Evolutionary conservation across 2,329 filamentous ascomycete species (phyloP).

Genomic region (Pseudogymnoascus destructans): DNA sequence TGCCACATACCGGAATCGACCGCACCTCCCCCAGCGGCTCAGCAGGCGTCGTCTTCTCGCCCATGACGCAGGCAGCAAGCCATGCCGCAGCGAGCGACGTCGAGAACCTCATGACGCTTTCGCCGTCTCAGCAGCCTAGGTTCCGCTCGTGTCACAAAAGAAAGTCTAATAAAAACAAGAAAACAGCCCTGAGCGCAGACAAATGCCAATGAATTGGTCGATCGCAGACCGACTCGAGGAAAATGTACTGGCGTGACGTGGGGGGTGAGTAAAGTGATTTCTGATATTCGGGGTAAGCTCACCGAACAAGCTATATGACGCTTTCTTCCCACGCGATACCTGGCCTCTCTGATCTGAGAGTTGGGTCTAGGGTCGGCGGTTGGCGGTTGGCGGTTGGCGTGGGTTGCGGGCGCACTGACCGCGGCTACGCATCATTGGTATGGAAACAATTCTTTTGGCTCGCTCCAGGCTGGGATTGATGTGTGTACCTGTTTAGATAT

Average conservation of each 20-base stretch:
- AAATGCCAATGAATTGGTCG: neutral
- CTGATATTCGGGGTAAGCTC: conserved; percentile 15
- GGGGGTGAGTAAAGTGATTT: neutral
- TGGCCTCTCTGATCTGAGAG: neutral
- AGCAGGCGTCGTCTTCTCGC: conserved; percentile 24
- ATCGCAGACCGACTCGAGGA: neutral
- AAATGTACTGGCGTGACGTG: neutral
- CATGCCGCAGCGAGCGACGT: conserved; percentile 21
- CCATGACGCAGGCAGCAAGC: conserved; percentile 26
- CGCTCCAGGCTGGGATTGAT: neutral
- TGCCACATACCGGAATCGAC: conserved; percentile 46
- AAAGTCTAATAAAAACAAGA: neutral
- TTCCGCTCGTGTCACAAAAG: neutral
- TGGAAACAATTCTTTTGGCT: neutral
- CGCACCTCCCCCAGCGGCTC: conserved; percentile 35
- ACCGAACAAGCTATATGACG: neutral
- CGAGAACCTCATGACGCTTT: conserved; percentile 23
- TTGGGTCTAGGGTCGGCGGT: neutral
- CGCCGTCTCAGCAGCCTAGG: neutral
- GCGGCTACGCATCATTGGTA: neutral
- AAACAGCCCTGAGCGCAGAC: neutral
- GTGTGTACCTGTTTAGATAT: neutral
- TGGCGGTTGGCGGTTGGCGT: neutral
- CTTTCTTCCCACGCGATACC: neutral
- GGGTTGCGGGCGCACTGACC: neutral